These are phyloP conservation scores for Bipolaris victoriae DNA, from an alignment of 2,329 filamentous ascomycete species.

Conservation along the genomic window DNA sequence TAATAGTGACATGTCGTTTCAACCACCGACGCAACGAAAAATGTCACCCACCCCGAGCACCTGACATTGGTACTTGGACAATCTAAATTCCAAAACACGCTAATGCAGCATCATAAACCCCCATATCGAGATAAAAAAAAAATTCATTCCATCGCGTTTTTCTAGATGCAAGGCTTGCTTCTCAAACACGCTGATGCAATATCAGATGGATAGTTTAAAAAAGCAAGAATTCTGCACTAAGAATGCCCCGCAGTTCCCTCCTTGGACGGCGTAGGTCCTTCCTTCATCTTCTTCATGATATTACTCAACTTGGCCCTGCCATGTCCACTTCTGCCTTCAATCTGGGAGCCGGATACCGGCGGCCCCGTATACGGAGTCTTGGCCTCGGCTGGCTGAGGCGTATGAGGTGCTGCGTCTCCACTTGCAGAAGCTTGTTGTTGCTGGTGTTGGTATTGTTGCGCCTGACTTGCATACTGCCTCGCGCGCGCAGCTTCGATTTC, in stretches of 20 bases:
- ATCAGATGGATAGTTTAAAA: background rate
- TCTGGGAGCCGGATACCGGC: slow-evolving; percentile 31
- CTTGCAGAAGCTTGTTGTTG: slow-evolving; percentile 2
- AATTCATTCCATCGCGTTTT: background rate
- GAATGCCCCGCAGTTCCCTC: slow-evolving; percentile 11
- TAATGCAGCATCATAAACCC: background rate
- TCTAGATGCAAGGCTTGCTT: background rate
- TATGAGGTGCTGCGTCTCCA: background rate
- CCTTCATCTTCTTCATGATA: slow-evolving; percentile 45
- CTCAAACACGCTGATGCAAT: background rate
- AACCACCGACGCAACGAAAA: background rate
- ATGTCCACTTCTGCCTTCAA: slow-evolving; percentile 28
- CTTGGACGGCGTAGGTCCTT: slow-evolving; percentile 28
- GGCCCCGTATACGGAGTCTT: slow-evolving; percentile 27
- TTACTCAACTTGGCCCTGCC: slow-evolving; percentile 36
- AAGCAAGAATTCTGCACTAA: background rate
- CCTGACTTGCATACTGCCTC: slow-evolving; percentile 7
- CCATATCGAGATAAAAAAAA: background rate
- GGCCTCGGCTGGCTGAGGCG: background rate
- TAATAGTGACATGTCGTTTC: too few species aligned
- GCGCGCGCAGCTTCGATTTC: slow-evolving; percentile 40
- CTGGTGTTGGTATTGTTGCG: slow-evolving; percentile 3
- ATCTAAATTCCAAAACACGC: background rate
- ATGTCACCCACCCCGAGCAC: too few species aligned
- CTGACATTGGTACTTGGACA: too few species aligned